phyloP scores from a whole-genome alignment of 257 asterid species.

The Vinca minor region DNA sequence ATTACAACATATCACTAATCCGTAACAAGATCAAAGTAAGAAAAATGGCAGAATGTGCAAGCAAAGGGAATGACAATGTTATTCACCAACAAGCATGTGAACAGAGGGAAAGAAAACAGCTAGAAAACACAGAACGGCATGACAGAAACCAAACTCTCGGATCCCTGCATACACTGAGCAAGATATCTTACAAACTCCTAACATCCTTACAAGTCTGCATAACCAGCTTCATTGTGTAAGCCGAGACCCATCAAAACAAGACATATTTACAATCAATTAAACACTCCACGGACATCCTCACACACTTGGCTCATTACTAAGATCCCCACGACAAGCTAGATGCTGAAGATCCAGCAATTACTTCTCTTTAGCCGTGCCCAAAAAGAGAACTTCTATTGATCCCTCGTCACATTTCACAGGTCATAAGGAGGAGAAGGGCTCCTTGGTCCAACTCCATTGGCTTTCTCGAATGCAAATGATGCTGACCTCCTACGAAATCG shows the following conservation, averaged over 20 bases:
- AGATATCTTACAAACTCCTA: conserved; percentile 9
- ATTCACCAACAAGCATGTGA: too few species aligned
- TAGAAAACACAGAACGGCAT: too few species aligned
- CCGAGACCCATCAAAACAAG: not conserved
- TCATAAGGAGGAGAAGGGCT: conserved; percentile 92
- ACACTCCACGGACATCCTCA: not conserved
- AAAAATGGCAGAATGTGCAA: too few species aligned
- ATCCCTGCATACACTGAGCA: conserved; percentile 10
- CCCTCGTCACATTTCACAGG: conserved; percentile 46
- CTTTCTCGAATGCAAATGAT: conserved; percentile 72
- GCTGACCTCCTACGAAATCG: conserved; percentile 72
- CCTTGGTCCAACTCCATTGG: conserved; percentile 73
- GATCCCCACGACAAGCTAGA: conserved; percentile 15
- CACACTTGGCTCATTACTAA: not conserved
- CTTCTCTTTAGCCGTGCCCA: conserved; percentile 14
- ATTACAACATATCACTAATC: too few species aligned
- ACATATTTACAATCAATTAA: conserved; percentile 18
- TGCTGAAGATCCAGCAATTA: conserved; percentile 3
- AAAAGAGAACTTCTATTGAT: not conserved
- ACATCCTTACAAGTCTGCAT: conserved; percentile 11
- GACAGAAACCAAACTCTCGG: not conserved
- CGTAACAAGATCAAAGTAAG: too few species aligned
- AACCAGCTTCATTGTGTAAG: not conserved
- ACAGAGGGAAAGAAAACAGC: too few species aligned
- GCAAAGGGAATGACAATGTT: too few species aligned